Percentiles rank a stretch among this genome's conserved stretches.
Evolutionary conservation across 306 rosid genomes (phyloP).

Genomic region (Sicyos baderoa): DNA sequence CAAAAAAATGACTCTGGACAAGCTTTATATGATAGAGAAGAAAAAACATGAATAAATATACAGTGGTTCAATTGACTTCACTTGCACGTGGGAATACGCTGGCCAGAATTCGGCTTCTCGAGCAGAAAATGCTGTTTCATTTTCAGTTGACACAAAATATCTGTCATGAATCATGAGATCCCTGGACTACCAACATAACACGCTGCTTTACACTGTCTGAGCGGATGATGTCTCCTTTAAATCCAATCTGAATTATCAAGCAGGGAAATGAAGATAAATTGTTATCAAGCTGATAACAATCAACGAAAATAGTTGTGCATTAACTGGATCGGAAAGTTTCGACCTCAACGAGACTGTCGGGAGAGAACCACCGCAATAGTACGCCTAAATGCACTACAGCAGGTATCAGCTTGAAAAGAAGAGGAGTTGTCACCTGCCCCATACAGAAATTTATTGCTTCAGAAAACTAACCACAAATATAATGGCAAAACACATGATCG

Average conservation of each 20-base stretch:
- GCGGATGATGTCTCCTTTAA: constrained; percentile 79
- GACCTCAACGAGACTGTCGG: constrained; percentile 75
- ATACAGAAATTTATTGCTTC: background rate
- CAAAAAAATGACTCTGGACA: constrained; percentile 28
- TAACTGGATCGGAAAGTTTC: background rate
- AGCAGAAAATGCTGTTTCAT: constrained; percentile 18
- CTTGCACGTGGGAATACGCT: constrained; percentile 22
- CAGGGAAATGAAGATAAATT: background rate
- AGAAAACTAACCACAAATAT: background rate
- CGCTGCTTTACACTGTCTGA: constrained; percentile 86
- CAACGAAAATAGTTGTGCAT: background rate
- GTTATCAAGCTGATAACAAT: background rate
- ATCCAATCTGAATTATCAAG: constrained; percentile 43
- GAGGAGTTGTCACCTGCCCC: constrained; percentile 79
- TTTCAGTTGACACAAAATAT: background rate
- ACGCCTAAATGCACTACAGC: constrained; percentile 93
- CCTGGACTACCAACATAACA: constrained; percentile 69
- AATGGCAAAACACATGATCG: background rate
- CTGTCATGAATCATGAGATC: constrained; percentile 45
- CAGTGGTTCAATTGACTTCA: constrained; percentile 27
- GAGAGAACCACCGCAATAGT: constrained; percentile 80
- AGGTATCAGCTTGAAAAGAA: constrained; percentile 92
- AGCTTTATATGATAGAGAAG: constrained; percentile 23
- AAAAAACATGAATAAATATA: constrained; percentile 21
- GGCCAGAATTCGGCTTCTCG: constrained; percentile 22